Evolutionary conservation across 805 yeast species (phyloP), one percentile per base, ranked within the genome.

Genomic region (Ogataea nonfermentans): DNA sequence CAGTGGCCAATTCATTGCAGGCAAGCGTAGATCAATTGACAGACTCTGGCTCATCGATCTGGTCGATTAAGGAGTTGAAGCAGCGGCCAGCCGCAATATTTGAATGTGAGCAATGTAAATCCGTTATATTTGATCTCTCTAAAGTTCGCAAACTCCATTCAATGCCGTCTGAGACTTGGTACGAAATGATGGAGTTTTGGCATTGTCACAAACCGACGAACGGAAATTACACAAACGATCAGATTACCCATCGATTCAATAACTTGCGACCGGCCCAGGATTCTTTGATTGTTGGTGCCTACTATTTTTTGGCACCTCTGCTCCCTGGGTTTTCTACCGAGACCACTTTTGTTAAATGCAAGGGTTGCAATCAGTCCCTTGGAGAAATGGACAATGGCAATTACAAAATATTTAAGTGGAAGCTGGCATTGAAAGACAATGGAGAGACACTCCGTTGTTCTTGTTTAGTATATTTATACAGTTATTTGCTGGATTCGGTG

Each of bases 101-200:
- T n/a, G 20, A 25, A 6, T 59, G 64, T 32, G 7, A 2, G 2
- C 15, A 33, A 2, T 61, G 65, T 34, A 4, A 27, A 6, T 6
- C 6, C 2, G 11, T 13, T 4, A 9, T 60, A 3, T 46, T 67
- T 62, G 30, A 43, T 20, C 10, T 77, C 72, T n/a, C 29, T 0
- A 34, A 56, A 0, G 55, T 68, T 12, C 15, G 31, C 3, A 60
- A 55, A 10, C 62, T 78, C 31, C 54, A 63, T 37, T 85, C 85
- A 26, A 76, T 91, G 80, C 99, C 99, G 0, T 84, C 95, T 1
- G 97, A 89, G 55, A 68, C 78, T 34, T 91, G 99, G 99, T 78
- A 83, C 10, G 99, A 91, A 57, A 66, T 93, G 74, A 84, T 91
- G 95, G 98, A 91, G 42, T 84, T 84, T 49, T 91, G 99, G 99